Conservation (phyloP, 495 filamentous ascomycete genomes). For the Podospora didyma region DNA sequence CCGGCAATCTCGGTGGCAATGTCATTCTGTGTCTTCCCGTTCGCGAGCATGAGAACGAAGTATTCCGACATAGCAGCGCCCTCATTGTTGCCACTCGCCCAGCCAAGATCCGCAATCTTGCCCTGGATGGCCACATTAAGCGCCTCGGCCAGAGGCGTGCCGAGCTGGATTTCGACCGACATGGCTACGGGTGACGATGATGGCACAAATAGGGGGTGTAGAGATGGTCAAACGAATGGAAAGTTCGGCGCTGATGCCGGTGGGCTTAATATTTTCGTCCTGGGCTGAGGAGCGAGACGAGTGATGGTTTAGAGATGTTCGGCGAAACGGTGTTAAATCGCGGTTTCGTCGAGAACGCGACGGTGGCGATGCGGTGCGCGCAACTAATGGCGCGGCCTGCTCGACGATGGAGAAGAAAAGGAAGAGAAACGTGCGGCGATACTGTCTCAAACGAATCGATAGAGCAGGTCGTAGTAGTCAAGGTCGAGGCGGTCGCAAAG, state of each 20-base stretch:
- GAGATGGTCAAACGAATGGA: not conserved
- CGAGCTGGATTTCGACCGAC: constrained; percentile 67
- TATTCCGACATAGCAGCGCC: constrained; percentile 89
- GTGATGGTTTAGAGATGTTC: not conserved
- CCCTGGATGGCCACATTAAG: constrained; percentile 76
- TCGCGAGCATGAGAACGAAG: constrained; percentile 92
- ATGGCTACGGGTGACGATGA: constrained; percentile 43
- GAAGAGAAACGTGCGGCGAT: too few relatives aligned
- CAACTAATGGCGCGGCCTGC: not conserved
- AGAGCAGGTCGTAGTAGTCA: not conserved
- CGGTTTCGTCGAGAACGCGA: constrained; percentile 1
- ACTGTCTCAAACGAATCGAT: too few relatives aligned
- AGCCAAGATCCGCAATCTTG: constrained; percentile 94
- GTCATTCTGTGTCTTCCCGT: constrained; percentile 85
- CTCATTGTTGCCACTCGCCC: constrained; percentile 74
- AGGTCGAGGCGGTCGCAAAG: not conserved
- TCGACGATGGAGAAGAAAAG: not conserved
- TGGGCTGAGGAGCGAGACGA: not conserved
- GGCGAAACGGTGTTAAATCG: not conserved
- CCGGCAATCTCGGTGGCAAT: constrained; percentile 85
- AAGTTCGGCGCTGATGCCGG: not conserved
- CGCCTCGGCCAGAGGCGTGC: constrained; percentile 76
- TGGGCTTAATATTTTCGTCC: not conserved
- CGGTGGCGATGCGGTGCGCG: constrained; percentile 1
- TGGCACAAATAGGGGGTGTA: not conserved